A percentile compares a stretch with the other conserved stretches of the same genome.
These are phyloP conservation scores for Eucalyptus sp. DNA, from an alignment of 345 rosid genomes.

Conservation along the genomic window DNA sequence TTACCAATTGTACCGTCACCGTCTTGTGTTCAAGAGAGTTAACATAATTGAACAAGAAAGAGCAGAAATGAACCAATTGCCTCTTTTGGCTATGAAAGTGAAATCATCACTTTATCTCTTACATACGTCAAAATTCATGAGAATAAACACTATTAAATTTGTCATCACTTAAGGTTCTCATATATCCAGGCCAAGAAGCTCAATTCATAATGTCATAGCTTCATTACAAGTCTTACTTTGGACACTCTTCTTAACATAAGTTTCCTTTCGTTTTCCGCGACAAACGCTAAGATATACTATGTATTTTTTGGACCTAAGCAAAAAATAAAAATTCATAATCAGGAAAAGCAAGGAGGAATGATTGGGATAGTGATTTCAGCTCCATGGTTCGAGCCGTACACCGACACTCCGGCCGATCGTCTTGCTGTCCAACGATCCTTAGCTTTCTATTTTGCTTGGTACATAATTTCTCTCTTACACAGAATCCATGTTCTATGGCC, in stretches of 20 bases:
- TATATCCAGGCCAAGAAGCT: neutral
- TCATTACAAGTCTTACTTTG: neutral
- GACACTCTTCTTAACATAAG: neutral
- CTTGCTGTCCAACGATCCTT: conserved; percentile 11
- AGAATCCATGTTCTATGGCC: neutral
- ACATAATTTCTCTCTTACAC: neutral
- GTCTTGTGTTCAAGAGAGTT: neutral
- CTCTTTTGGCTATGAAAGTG: neutral
- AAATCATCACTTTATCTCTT: neutral
- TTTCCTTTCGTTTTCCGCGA: neutral
- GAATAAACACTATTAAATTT: neutral
- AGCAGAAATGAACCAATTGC: neutral
- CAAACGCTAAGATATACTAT: neutral
- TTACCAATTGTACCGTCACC: neutral
- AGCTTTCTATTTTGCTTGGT: conserved; percentile 10
- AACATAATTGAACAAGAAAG: neutral
- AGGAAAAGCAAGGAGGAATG: conserved; percentile 16
- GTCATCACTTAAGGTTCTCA: neutral
- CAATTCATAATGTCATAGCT: neutral
- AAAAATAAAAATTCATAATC: neutral
- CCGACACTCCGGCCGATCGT: conserved; percentile 3
- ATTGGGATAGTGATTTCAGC: conserved; percentile 9
- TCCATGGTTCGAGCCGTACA: conserved; percentile 10
- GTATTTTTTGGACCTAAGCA: neutral
- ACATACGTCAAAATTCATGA: neutral